Evolutionary conservation across 257 asterid genomes (phyloP).

Genomic region (Forsythia viridissima): DNA sequence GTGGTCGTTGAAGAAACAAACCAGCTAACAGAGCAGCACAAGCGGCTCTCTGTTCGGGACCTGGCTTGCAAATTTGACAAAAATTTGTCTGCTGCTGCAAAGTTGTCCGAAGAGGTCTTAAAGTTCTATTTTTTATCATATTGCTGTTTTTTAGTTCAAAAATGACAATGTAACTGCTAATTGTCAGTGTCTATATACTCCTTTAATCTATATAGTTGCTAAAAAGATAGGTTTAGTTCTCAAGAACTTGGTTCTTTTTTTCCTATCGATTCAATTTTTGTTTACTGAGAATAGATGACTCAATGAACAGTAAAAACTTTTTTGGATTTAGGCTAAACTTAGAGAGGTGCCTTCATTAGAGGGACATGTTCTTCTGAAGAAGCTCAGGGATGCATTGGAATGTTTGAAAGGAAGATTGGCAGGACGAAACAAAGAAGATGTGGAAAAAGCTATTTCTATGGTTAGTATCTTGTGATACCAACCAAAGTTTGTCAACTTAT

Average conservation of each 20-base stretch:
- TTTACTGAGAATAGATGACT: not conserved
- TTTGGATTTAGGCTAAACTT: slow-evolving; percentile 72
- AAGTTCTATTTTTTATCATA: not conserved
- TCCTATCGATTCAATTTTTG: not conserved
- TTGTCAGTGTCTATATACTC: not conserved
- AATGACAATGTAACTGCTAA: not conserved
- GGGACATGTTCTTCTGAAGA: slow-evolving; percentile 95
- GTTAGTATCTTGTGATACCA: slow-evolving; percentile 43
- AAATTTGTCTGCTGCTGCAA: slow-evolving; percentile 94
- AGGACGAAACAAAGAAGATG: slow-evolving; percentile 83
- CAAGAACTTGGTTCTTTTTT: not conserved
- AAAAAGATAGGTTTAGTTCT: not conserved
- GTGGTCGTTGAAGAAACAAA: slow-evolving; percentile 70
- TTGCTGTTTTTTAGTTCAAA: not conserved
- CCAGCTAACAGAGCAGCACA: slow-evolving; percentile 77
- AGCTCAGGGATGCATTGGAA: slow-evolving; percentile 97
- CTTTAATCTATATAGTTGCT: not conserved
- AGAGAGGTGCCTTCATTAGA: slow-evolving; percentile 90
- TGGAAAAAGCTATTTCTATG: slow-evolving; percentile 89
- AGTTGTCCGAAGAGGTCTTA: slow-evolving; percentile 79
- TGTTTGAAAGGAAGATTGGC: slow-evolving; percentile 79
- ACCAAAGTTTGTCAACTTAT: not conserved
- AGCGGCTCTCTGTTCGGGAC: slow-evolving; percentile 93
- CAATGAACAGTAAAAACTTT: not conserved
- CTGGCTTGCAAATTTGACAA: slow-evolving; percentile 95